Evolutionary conservation across 2,329 filamentous ascomycete genomes (phyloP).

Genomic region (Berkeleyomyces basicola): DNA sequence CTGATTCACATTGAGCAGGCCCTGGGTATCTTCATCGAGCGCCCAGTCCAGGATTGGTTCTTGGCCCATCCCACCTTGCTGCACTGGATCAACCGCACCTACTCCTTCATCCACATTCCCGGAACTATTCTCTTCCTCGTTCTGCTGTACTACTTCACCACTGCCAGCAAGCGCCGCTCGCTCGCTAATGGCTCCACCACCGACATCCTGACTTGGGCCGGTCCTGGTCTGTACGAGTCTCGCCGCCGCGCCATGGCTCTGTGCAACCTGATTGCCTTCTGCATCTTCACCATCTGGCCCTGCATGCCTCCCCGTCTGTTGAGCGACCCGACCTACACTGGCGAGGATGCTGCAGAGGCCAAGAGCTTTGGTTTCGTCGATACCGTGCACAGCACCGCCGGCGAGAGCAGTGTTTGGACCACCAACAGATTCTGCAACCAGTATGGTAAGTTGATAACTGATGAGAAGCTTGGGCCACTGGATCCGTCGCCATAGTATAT

Average conservation of each 20-base stretch:
- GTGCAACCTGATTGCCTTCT: slow-evolving; percentile 43
- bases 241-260: slow-evolving; percentile 44
- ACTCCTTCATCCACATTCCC: slow-evolving; percentile 65
- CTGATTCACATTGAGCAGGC: slow-evolving; percentile 49
- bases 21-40: slow-evolving; percentile 48
- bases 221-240: slow-evolving; percentile 35
- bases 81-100: slow-evolving; percentile 54
- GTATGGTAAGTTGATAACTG: slow-evolving; percentile 35
- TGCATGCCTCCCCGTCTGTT: slow-evolving; percentile 47
- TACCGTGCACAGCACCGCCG: slow-evolving; percentile 34
- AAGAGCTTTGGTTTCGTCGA: slow-evolving; percentile 46
- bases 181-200: slow-evolving; percentile 15
- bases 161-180: slow-evolving; percentile 35
- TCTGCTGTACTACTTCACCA: slow-evolving; percentile 54
- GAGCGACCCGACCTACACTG: slow-evolving; percentile 37
- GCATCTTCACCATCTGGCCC: slow-evolving; percentile 45
- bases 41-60: slow-evolving; percentile 40
- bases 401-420: slow-evolving; percentile 51
- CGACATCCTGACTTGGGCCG: slow-evolving; percentile 21
- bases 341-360: slow-evolving; percentile 38
- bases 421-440: slow-evolving; percentile 61
- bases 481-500: background rate
- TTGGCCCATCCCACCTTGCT: slow-evolving; percentile 36
- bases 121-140: slow-evolving; percentile 53
- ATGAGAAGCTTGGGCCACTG: background rate